Evolutionary conservation across 1,284 basidiomycete species (phyloP), one percentile per base, ranked within the genome.

Genomic region (Ustilago cynodontis): DNA sequence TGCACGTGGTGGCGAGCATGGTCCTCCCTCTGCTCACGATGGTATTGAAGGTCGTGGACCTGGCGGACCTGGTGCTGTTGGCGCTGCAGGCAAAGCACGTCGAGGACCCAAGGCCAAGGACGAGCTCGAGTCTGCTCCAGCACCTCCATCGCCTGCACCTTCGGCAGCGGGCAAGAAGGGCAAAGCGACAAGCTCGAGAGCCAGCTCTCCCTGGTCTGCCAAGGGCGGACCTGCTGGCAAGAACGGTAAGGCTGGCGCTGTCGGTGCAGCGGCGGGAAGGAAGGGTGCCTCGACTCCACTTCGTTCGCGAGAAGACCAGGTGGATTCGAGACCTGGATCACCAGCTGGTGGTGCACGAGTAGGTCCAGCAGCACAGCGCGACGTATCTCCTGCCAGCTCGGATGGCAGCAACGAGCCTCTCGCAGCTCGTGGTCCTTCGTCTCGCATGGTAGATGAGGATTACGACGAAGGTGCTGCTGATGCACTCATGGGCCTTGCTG

Each of bases 381-480:
- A 65, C 4, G 53, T 26, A 18, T 76, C 72, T 55, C 73, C 80
- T 16, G 75, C 75, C 43, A 80, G 67, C 63, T 79, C 76, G 22
- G 73, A 75, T 37, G 78, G 71, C 29, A 81, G 79, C 70, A 79
- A 82, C 59, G 68, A 71, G 60, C 80, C 77, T 2, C 62, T 76
- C 11, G 75, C 73, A 1, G 78, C 79, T 14, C 69, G 59, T 16
- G 71, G 55, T 4, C 68, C 68, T 2, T 65, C 77, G 4, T 72
- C 66, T 26, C 72, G 84, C 33, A 71, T 75, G 49, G 75, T 84
- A 16, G 82, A 84, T 54, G 82, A 85, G 65, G 79, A 84, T 62
- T 85, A 85, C 49, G 83, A 85, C 56, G 80, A 84, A 35, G 79
- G 83, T 13, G 84, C 84, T 29, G 84, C 83, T 0, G 82, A 84